These are phyloP conservation scores for Termitomyces bulborhizus DNA, from an alignment of 768 basidiomycete genomes.

Conservation along the genomic window DNA sequence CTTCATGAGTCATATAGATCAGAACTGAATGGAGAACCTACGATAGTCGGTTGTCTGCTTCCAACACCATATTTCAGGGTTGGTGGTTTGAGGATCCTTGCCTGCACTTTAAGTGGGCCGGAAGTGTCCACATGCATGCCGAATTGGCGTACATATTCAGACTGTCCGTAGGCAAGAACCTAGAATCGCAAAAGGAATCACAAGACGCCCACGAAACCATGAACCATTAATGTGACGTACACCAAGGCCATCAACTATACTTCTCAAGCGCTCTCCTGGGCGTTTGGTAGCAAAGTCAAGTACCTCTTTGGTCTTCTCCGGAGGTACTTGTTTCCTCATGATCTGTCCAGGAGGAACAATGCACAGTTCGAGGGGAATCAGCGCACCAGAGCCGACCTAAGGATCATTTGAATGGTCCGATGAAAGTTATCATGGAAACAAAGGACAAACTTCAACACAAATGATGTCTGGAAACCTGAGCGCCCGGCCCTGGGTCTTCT, in stretches of 20 bases:
- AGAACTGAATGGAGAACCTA: slow-evolving; percentile 23
- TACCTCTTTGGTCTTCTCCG: slow-evolving; percentile 58
- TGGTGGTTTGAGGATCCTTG: slow-evolving; percentile 60
- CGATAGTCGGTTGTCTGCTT: slow-evolving; percentile 52
- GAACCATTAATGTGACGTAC: slow-evolving; percentile 23
- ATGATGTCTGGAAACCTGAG: slow-evolving; percentile 57
- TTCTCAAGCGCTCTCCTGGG: slow-evolving; percentile 47
- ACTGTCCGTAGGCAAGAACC: slow-evolving; percentile 66
- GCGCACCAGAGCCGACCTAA: slow-evolving; percentile 55
- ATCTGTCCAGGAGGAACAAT: slow-evolving; percentile 55
- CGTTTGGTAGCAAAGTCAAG: slow-evolving; percentile 62
- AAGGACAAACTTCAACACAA: slow-evolving; percentile 56
- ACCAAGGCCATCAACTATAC: slow-evolving; percentile 48
- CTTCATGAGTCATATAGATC: background rate
- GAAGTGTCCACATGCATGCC: slow-evolving; percentile 55
- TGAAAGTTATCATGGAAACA: background rate
- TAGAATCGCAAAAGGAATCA: slow-evolving; percentile 14
- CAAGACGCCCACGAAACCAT: background rate
- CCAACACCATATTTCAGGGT: slow-evolving; percentile 58
- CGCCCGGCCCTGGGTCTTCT: slow-evolving; percentile 40
- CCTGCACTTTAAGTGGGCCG: slow-evolving; percentile 51
- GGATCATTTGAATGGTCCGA: background rate
- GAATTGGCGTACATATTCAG: slow-evolving; percentile 69
- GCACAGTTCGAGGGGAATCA: slow-evolving; percentile 61
- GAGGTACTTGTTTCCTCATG: slow-evolving; percentile 65